Conservation (phyloP, 1,284 basidiomycete species). For the Vanrija sp. region DNA sequence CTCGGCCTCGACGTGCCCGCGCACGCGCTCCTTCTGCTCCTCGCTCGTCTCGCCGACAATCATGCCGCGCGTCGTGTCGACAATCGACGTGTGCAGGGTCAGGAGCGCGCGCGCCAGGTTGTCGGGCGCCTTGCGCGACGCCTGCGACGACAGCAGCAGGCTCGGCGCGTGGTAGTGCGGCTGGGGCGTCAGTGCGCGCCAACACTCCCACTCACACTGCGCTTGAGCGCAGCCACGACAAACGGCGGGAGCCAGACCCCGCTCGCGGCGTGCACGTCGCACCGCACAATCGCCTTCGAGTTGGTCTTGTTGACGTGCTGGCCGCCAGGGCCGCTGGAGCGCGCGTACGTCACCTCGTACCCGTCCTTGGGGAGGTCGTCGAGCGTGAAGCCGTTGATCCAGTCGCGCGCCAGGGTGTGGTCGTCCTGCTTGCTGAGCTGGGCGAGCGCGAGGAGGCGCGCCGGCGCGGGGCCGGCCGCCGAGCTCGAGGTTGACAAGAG, state of each 20-base stretch:
- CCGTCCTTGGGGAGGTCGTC: conserved; percentile 40
- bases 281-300: conserved; percentile 44
- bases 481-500: background rate
- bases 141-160: conserved; percentile 38
- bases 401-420: conserved; percentile 29
- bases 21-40: conserved; percentile 35
- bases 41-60: conserved; percentile 36
- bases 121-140: conserved; percentile 31
- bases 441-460: conserved; percentile 12
- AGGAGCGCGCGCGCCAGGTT: conserved; percentile 30
- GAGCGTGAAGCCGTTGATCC: conserved; percentile 33
- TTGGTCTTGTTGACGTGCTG: conserved; percentile 51
- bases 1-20: conserved; percentile 25
- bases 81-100: conserved; percentile 32
- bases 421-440: conserved; percentile 17
- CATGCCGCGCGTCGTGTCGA: conserved; percentile 20
- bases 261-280: conserved; percentile 23
- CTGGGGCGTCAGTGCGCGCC: conserved; percentile 12
- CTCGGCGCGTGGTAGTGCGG: conserved; percentile 41
- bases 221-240: conserved; percentile 28
- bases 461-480: background rate
- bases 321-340: conserved; percentile 46
- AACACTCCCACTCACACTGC: conserved; percentile 30
- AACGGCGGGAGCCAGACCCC: conserved; percentile 43
- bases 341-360: conserved; percentile 33